Evolutionary conservation across 2,329 filamentous ascomycete genomes (phyloP).

Genomic region (Botrytis fragariae): DNA sequence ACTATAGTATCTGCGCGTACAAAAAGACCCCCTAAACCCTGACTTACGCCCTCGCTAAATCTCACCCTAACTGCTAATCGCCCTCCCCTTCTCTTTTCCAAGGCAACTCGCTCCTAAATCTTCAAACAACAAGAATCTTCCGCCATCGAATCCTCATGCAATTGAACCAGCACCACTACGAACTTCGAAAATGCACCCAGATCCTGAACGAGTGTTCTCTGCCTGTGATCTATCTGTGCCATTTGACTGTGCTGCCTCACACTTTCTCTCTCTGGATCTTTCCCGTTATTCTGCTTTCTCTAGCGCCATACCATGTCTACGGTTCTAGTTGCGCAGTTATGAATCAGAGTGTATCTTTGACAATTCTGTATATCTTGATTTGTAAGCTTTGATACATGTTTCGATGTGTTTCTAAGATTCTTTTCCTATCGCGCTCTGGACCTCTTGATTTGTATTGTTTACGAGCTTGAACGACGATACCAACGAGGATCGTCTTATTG

Average conservation of each 20-base stretch:
- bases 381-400: background rate
- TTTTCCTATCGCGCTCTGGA: background rate
- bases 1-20: background rate
- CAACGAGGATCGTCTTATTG: fast-evolving
- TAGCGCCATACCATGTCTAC: no score
- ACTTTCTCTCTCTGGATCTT: background rate
- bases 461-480: fast-evolving
- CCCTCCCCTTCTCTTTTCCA: no score
- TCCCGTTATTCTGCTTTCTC: background rate
- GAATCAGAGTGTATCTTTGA: background rate
- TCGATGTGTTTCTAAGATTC: background rate
- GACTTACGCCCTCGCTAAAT: background rate
- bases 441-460: background rate
- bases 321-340: background rate
- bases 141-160: fast-evolving
- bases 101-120: background rate
- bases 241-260: background rate
- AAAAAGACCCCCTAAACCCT: background rate
- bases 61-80: background rate
- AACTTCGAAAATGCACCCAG: background rate
- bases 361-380: background rate
- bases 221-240: background rate
- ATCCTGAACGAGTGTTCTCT: background rate
- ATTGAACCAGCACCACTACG: fast-evolving
- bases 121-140: fast-evolving